Conservation (phyloP, 2,329 filamentous ascomycete genomes). For the Fusarium pininemorale region DNA sequence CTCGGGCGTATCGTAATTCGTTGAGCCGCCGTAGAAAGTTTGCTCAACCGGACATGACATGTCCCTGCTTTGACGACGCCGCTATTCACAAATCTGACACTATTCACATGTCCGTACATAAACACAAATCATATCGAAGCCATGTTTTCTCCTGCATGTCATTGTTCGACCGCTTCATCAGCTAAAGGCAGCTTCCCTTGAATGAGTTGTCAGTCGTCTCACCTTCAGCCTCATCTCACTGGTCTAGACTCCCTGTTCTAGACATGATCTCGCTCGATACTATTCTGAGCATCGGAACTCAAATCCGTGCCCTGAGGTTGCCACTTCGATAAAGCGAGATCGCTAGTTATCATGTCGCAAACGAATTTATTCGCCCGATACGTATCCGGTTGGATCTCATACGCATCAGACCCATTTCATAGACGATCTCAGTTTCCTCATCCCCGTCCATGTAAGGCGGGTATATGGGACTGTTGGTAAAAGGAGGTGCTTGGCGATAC, state of each 20-base stretch:
- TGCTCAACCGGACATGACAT: background rate
- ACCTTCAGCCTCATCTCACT: conserved; percentile 26
- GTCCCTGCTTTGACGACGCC: conserved; percentile 18
- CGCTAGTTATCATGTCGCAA: conserved; percentile 9
- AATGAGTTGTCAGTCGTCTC: conserved; percentile 27
- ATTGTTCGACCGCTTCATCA: background rate
- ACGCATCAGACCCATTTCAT: conserved; percentile 27
- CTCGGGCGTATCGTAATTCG: conserved; percentile 13
- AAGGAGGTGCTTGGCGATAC: conserved; percentile 40
- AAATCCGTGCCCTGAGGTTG: conserved; percentile 5
- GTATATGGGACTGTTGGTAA: conserved; percentile 38
- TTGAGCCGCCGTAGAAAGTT: background rate
- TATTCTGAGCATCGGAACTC: conserved; percentile 15
- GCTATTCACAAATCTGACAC: conserved; percentile 33
- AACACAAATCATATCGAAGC: background rate
- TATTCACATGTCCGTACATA: conserved; percentile 24
- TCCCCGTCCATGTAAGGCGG: conserved; percentile 29
- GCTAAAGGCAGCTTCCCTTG: conserved; percentile 4
- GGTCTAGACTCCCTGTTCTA: conserved; percentile 23
- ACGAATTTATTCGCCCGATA: conserved; percentile 10
- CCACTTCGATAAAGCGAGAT: conserved; percentile 12
- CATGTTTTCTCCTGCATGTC: background rate
- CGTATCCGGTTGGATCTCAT: conserved; percentile 13
- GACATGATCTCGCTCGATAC: conserved; percentile 14
- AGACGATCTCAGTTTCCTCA: conserved; percentile 37